These are phyloP conservation scores for Colletotrichum sp. DNA, from an alignment of 2,329 filamentous ascomycete genomes.

Conservation along the genomic window DNA sequence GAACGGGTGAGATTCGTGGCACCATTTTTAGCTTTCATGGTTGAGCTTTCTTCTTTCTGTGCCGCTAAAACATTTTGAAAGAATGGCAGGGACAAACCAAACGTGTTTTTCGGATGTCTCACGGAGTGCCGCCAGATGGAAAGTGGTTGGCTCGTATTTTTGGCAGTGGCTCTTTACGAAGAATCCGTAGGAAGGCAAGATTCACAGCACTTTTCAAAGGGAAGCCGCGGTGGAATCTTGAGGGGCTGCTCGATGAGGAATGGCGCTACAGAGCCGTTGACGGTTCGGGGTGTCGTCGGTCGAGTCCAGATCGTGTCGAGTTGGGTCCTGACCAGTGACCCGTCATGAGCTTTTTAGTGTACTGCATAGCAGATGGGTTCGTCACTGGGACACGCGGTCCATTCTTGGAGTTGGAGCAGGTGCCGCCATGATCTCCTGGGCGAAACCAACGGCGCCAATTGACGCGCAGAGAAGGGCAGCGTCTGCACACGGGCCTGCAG, in stretches of 20 bases:
- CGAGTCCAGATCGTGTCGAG: not conserved
- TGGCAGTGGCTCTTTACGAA: not conserved
- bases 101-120: not conserved
- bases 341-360: not conserved
- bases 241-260: not conserved
- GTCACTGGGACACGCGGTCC: not conserved
- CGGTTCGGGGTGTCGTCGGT: not conserved
- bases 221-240: not conserved
- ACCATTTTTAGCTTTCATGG: not conserved
- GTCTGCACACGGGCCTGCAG: not conserved
- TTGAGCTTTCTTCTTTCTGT: not conserved
- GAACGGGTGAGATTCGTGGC: not conserved
- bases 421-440: conserved; percentile 10
- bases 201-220: not conserved
- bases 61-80: not conserved
- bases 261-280: not conserved
- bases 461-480: not conserved
- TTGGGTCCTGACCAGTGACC: not conserved
- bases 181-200: not conserved
- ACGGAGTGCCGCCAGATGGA: not conserved
- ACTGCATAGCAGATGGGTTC: not conserved
- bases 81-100: not conserved
- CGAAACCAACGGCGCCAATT: conserved; percentile 16
- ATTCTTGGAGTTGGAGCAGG: not conserved
- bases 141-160: not conserved